Conservation (phyloP, 352 stramenopile species). For the Phytopythium sindhum region DNA sequence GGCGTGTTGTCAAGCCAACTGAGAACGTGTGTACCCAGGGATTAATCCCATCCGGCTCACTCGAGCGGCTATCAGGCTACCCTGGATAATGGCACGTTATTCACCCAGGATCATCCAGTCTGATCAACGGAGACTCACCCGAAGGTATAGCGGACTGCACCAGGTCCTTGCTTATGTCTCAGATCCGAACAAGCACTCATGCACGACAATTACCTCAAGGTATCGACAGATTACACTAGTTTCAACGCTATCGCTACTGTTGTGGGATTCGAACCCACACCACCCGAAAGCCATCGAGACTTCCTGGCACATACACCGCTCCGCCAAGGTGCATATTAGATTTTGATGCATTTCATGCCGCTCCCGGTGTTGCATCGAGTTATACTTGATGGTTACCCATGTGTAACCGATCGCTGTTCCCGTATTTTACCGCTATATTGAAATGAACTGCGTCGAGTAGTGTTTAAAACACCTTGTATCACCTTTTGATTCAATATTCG, state of each 20-base stretch:
- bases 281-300: not conserved
- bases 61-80: not conserved
- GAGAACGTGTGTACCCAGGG: not conserved
- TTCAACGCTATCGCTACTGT: not conserved
- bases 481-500: not conserved
- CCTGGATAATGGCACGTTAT: not conserved
- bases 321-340: not conserved
- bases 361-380: not conserved
- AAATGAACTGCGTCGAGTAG: too few relatives aligned
- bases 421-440: too few relatives aligned
- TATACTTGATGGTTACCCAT: too few relatives aligned
- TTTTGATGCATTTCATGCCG: not conserved
- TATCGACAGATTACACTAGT: not conserved
- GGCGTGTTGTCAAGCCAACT: not conserved
- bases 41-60: not conserved
- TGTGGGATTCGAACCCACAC: not conserved
- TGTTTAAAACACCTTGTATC: not conserved
- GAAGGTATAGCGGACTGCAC: constrained; percentile 12
- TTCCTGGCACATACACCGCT: not conserved
- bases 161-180: constrained; percentile 24
- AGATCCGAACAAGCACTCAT: constrained; percentile 19
- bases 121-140: constrained; percentile 14
- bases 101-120: not conserved
- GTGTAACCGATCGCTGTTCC: too few relatives aligned
- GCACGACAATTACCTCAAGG: constrained; percentile 29